These are phyloP conservation scores for Penicillium verrucosum DNA, from an alignment of 2,329 filamentous ascomycete genomes.

Conservation along the genomic window DNA sequence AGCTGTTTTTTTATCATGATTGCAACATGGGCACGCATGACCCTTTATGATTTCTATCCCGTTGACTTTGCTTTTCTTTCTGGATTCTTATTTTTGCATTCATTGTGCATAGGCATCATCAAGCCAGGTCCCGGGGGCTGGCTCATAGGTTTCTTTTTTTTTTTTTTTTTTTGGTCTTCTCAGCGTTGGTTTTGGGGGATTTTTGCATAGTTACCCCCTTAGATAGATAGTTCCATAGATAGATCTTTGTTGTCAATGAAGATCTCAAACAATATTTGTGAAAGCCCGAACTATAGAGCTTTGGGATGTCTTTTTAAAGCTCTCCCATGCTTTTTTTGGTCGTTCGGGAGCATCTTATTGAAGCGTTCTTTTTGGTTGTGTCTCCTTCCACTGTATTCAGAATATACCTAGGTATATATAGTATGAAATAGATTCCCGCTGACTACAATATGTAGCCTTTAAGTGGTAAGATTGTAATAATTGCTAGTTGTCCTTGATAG, in stretches of 20 bases:
- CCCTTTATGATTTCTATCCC: constrained; percentile 12
- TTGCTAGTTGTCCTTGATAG: too few relatives aligned
- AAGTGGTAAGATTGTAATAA: not conserved
- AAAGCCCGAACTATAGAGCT: not conserved
- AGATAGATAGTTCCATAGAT: constrained; percentile 27
- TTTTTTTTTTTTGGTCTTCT: constrained; percentile 13
- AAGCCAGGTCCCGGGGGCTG: constrained; percentile 2
- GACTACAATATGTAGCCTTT: not conserved
- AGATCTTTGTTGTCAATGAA: not conserved
- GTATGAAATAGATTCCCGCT: not conserved
- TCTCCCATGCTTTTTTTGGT: not conserved
- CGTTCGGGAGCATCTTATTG: not conserved
- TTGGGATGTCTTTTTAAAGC: too few relatives aligned
- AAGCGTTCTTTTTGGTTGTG: not conserved
- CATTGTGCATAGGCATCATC: constrained; percentile 12
- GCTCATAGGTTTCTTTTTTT: constrained; percentile 8
- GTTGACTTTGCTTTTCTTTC: constrained; percentile 6
- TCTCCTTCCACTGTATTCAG: not conserved
- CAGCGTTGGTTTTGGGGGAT: constrained; percentile 8
- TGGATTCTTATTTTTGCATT: constrained; percentile 9
- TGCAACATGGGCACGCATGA: constrained; percentile 12
- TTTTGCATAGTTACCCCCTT: constrained; percentile 4
- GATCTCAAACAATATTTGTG: not conserved
- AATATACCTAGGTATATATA: not conserved
- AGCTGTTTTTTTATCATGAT: constrained; percentile 18